Base-by-base conservation (phyloP, 331 rosid genomes). In the Saraca asoca region DNA sequence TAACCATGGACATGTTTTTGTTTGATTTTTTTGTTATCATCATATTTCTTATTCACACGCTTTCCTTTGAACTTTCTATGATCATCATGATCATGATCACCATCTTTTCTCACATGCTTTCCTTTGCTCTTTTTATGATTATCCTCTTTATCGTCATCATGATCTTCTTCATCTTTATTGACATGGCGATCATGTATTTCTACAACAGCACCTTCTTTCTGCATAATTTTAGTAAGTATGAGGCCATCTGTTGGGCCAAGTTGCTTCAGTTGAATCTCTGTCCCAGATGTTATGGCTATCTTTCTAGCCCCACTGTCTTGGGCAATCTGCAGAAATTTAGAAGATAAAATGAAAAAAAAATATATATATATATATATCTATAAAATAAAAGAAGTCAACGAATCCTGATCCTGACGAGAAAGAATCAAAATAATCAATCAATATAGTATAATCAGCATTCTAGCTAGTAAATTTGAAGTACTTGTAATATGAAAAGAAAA, bases 261-360 rank as follows among this genome's bases (percentile, higher is more conserved):
- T 10, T 62, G 59, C 31, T 80, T 53, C 78, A 70, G 42, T 58
- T 51, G 51, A 70, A 34, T 0, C 7, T 63, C 73, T 51, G 17
- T 51, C 35, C 51, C 71, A 34, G 64, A 17, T 56, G 51, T 52
- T 42, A 12, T 35, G 6, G 51, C 52, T 24, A 76, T 61, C 76
- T 45, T 74, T 75, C 86, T 82, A 34, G 71, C 74, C 1, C 39
- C 53, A 62, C 61, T 60, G 8, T 75, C 72, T 42, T 72, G 37
- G 12, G 51, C 42, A 34, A 63, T 56, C 87, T 82, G 87, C 59
- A 78, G 57, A 9, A 49, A 33, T 34, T 62, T 9, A 62, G 3
- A 10, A 76, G 8, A 53, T 9, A 64, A 49, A 68, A 4, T 51
- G 33, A 58, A 35, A 52, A 62, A 19, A 14, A 24, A 24, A 24